Conservation (phyloP, 768 basidiomycete species). For the Panaeolus cyanescens region DNA sequence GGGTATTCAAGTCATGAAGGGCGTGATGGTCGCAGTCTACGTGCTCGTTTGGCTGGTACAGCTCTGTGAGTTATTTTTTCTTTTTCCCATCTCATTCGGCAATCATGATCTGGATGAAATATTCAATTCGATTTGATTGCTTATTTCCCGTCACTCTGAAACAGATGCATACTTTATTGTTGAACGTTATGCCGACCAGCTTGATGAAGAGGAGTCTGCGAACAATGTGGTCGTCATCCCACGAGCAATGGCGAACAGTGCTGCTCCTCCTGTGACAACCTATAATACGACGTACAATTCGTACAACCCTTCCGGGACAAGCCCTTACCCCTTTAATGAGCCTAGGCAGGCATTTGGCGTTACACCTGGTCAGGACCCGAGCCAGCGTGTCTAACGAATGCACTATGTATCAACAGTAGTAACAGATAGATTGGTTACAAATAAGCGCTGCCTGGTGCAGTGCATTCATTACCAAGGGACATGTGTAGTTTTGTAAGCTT, state of each 20-base stretch:
- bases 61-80: slow-evolving; percentile 44
- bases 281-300: slow-evolving; percentile 8
- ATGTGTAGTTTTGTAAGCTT: slow-evolving; percentile 14
- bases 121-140: neutral
- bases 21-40: slow-evolving; percentile 44
- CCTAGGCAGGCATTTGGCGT: slow-evolving; percentile 18
- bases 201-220: slow-evolving; percentile 47
- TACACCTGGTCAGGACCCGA: slow-evolving; percentile 15
- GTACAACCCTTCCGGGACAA: slow-evolving; percentile 7
- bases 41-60: slow-evolving; percentile 54
- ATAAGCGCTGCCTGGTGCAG: slow-evolving; percentile 15
- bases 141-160: slow-evolving; percentile 7
- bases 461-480: neutral
- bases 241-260: slow-evolving; percentile 8
- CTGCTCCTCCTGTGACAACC: slow-evolving; percentile 15
- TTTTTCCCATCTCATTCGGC: neutral
- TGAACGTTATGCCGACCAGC: slow-evolving; percentile 52
- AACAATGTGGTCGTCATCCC: slow-evolving; percentile 24
- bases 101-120: slow-evolving; percentile 7
- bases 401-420: neutral
- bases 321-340: slow-evolving; percentile 19
- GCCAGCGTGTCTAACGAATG: slow-evolving; percentile 9
- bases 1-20: slow-evolving; percentile 43
- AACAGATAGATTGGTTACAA: neutral
- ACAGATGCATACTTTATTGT: slow-evolving; percentile 56